Evolutionary conservation across 306 rosid species (phyloP).

Genomic region (Sicyos edulis): DNA sequence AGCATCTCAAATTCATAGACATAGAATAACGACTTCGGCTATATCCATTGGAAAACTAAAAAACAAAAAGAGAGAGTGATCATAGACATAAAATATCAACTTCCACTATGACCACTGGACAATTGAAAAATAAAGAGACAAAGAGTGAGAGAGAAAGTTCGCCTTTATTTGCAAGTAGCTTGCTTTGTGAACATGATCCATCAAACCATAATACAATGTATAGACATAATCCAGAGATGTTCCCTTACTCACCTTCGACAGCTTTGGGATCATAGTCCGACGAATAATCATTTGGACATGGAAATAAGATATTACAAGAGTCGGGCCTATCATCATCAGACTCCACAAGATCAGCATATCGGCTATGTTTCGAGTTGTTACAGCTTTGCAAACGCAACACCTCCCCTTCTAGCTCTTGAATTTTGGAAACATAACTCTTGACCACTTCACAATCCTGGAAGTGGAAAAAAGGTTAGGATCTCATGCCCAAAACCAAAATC

Average conservation of each 20-base stretch:
- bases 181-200: neutral
- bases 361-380: constrained; percentile 33
- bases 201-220: neutral
- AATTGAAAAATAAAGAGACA: too few relatives aligned
- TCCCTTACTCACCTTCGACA: constrained; percentile 47
- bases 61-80: too few relatives aligned
- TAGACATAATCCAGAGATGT: neutral
- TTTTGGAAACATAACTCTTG: constrained; percentile 61
- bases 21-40: too few relatives aligned
- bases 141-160: too few relatives aligned
- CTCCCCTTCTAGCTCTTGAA: constrained; percentile 77
- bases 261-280: constrained; percentile 58
- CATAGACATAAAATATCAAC: too few relatives aligned
- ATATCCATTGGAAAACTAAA: too few relatives aligned
- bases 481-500: neutral
- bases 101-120: too few relatives aligned
- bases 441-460: constrained; percentile 70
- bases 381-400: constrained; percentile 39
- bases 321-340: constrained; percentile 46
- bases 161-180: constrained; percentile 6
- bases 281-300: constrained; percentile 48
- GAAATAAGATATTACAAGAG: constrained; percentile 42
- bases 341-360: constrained; percentile 50
- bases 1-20: neutral
- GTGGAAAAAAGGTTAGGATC: constrained; percentile 5